Conservation (phyloP, 176 grass and related monocot genomes). For the Carex scoparia region DNA sequence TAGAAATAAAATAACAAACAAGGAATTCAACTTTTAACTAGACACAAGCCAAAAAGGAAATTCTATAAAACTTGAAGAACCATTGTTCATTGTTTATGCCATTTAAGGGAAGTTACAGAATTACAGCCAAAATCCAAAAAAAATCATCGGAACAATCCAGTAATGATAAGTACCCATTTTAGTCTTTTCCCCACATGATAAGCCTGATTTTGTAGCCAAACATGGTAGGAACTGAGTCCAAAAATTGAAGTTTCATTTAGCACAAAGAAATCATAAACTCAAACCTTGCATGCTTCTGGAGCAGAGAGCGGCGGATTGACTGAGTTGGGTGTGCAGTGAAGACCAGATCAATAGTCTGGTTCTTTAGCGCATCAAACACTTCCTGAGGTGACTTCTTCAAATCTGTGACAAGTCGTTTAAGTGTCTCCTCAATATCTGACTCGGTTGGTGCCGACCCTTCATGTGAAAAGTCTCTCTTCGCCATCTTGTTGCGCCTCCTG, state of each 20-base stretch:
- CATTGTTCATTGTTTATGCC: background rate
- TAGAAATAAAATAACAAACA: background rate
- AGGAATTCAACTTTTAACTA: background rate
- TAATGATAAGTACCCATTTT: background rate
- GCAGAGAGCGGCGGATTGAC: conserved; percentile 66
- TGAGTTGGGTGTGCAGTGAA: conserved; percentile 91
- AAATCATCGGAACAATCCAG: background rate
- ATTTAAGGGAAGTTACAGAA: background rate
- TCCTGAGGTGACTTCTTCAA: conserved; percentile 50
- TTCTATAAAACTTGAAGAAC: background rate
- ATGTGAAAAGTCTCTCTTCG: conserved; percentile 48
- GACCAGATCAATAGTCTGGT: conserved; percentile 80
- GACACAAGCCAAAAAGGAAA: background rate
- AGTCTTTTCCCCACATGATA: background rate
- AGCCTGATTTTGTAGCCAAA: background rate
- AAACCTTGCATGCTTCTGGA: conserved; percentile 71
- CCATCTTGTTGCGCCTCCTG: conserved; percentile 55
- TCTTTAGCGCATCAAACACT: conserved; percentile 82
- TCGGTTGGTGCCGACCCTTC: conserved; percentile 67
- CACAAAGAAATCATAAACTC: conserved; percentile 5
- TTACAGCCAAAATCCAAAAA: background rate
- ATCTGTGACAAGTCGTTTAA: conserved; percentile 44
- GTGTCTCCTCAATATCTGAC: conserved; percentile 82
- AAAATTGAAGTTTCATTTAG: conserved; percentile 9
- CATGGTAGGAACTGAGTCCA: background rate